These are phyloP conservation scores for Solanum peruvianum DNA, from an alignment of 257 asterid species.

Conservation along the genomic window DNA sequence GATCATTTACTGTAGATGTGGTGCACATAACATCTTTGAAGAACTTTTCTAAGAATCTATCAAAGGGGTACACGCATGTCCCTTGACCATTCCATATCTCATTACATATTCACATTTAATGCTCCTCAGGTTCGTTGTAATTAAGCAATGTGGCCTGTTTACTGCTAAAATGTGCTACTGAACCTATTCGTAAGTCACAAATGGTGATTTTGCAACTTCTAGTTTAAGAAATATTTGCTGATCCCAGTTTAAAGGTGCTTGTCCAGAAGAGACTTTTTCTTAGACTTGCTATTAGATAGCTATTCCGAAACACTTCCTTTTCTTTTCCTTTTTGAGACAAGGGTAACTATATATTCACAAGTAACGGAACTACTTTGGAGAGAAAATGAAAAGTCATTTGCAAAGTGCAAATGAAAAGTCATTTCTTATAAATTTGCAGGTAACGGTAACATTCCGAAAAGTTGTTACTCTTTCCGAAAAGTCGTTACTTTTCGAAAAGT, in stretches of 20 bases:
- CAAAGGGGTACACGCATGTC: constrained; percentile 57
- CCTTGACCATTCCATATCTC: constrained; percentile 39
- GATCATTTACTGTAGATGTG: constrained; percentile 32
- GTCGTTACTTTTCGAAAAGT: no score
- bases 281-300: background rate
- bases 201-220: background rate
- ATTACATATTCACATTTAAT: constrained; percentile 12
- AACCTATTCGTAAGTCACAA: background rate
- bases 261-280: background rate
- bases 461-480: no score
- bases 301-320: background rate
- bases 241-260: background rate
- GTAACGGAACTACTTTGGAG: no score
- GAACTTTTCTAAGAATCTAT: constrained; percentile 40
- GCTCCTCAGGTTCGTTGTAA: constrained; percentile 7
- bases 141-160: background rate
- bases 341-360: background rate
- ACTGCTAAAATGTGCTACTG: background rate
- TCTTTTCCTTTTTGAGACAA: background rate
- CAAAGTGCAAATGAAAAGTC: no score
- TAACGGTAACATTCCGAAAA: no score
- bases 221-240: background rate
- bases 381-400: no score
- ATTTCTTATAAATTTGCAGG: no score
- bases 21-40: constrained; percentile 49